phyloP scores from a whole-genome alignment of 768 basidiomycete species.

The Pleurotus platypus region DNA sequence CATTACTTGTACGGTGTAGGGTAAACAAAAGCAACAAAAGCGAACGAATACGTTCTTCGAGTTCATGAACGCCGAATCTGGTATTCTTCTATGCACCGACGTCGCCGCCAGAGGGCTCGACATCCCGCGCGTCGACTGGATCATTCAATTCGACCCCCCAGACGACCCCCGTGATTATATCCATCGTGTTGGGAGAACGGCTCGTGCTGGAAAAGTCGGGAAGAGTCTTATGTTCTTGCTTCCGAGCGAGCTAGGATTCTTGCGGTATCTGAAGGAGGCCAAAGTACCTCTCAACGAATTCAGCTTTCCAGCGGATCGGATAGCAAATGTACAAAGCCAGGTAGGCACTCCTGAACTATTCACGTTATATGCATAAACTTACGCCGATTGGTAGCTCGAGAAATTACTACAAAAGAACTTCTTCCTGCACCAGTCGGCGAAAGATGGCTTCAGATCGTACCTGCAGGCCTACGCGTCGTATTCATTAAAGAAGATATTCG shows the following conservation, averaged over 20 bases:
- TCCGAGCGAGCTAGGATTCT: slow-evolving; percentile 91
- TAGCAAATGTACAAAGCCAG: slow-evolving; percentile 95
- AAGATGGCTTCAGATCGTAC: slow-evolving; percentile 92
- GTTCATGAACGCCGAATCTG: slow-evolving; percentile 91
- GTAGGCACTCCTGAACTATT: slow-evolving; percentile 37
- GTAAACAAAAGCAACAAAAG: slow-evolving; percentile 99
- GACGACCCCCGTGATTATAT: slow-evolving; percentile 99
- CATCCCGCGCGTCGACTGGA: slow-evolving; percentile 98
- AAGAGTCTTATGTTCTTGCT: slow-evolving; percentile 93
- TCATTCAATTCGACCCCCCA: slow-evolving; percentile 97
- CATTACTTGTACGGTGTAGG: slow-evolving; percentile 42
- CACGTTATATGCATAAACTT: not conserved
- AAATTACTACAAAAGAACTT: slow-evolving; percentile 95
- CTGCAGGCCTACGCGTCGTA: slow-evolving; percentile 97
- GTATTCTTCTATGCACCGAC: slow-evolving; percentile 94
- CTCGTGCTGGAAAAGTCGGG: slow-evolving; percentile 93
- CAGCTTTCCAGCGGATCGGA: slow-evolving; percentile 84
- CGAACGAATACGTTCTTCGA: slow-evolving; percentile 99
- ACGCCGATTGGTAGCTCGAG: slow-evolving; percentile 60
- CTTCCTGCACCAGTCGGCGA: slow-evolving; percentile 90
- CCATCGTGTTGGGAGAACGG: slow-evolving; percentile 96
- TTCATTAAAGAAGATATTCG: slow-evolving; percentile 96
- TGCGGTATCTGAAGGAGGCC: slow-evolving; percentile 93
- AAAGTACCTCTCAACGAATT: slow-evolving; percentile 98
- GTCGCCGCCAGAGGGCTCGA: slow-evolving; percentile 97